These are phyloP conservation scores for Cryptococcus amylolentus DNA, from an alignment of 1,284 basidiomycete species.

Conservation along the genomic window DNA sequence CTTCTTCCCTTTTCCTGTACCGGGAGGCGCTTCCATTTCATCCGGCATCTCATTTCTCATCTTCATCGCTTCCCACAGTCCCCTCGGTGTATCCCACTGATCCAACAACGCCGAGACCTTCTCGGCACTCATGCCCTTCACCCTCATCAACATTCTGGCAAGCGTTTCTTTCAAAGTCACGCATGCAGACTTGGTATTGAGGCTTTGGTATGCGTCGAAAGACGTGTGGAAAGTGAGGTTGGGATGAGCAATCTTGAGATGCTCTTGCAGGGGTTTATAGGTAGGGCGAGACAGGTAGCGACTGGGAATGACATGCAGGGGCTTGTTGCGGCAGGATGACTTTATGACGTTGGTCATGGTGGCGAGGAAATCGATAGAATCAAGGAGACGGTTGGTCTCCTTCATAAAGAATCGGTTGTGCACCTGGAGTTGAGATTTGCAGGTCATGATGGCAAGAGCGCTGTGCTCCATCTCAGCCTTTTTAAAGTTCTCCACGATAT, in stretches of 20 bases:
- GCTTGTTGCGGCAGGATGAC: conserved; percentile 37
- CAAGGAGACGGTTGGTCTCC: conserved; percentile 52
- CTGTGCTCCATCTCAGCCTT: conserved; percentile 40
- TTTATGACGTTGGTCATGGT: conserved; percentile 53
- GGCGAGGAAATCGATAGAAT: conserved; percentile 55
- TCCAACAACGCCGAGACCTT: conserved; percentile 53
- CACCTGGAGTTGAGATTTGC: conserved; percentile 55
- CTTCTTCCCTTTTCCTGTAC: not conserved
- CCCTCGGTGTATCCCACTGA: conserved; percentile 52
- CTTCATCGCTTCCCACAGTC: conserved; percentile 49
- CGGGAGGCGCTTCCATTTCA: not conserved
- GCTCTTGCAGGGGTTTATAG: conserved; percentile 34
- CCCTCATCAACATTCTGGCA: conserved; percentile 55
- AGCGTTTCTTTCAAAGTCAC: conserved; percentile 52
- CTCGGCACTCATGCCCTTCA: conserved; percentile 56
- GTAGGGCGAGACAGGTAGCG: conserved; percentile 36
- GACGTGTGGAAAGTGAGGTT: conserved; percentile 48
- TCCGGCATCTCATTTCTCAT: conserved; percentile 19
- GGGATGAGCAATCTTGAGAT: conserved; percentile 45
- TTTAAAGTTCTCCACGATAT: conserved; percentile 57
- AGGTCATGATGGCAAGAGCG: conserved; percentile 47
- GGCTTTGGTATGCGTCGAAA: conserved; percentile 52
- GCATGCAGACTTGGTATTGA: conserved; percentile 54
- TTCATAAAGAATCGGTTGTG: conserved; percentile 58
- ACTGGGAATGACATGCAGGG: conserved; percentile 53